Base-by-base conservation (phyloP, 2,329 filamentous ascomycete genomes). In the Madurella mycetomatis region DNA sequence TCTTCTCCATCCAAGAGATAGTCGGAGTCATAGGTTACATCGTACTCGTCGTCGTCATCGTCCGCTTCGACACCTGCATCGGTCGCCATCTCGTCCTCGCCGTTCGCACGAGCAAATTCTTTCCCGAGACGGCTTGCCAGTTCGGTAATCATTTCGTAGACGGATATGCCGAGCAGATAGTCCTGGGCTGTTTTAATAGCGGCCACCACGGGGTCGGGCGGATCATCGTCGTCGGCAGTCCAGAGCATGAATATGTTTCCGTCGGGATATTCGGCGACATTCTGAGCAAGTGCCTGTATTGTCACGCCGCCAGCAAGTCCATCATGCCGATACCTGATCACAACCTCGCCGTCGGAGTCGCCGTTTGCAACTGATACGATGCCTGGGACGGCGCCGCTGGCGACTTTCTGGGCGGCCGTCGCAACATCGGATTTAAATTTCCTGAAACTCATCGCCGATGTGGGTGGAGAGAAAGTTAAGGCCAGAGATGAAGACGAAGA, bases 281-380 rank as follows among this genome's bases (percentile, higher is more conserved):
- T 60, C 64, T 58, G 39, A 61, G 69, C 68, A 5, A 75, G 62
- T 5, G 72, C 65, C 16, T 67, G 72, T 8, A 80, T 66, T 18
- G 69, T 61, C 4, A 78, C 54, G 15, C 66, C 58, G 2, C 48
- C 17, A 1, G 56, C 40, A 2, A 72, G 53, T 8, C 47, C 42
- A 2, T 64, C 44, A 50, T 72, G 66, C 9, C 51, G 58, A 56
- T 74, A 88, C 4, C 70, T 74, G 66, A 92, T 87, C 13, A 77
- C 78, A 53, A 95, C 76, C 53, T 88, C 83, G 48, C 87, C 88
- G 67, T 92, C 87, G 32, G 87, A 85, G 5, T 85, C 82, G 15
- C 87, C 87, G 37, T 74, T 72, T 34, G 72, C 71, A 19, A 95
- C 71, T 34, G 75, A 66, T 46, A 71, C 71, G 46, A 94, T 73